Percentiles rank a stretch among this genome's conserved stretches.
These are phyloP conservation scores for Sextonia rubra DNA, from an alignment of 164 flowering plant genomes.

Conservation along the genomic window DNA sequence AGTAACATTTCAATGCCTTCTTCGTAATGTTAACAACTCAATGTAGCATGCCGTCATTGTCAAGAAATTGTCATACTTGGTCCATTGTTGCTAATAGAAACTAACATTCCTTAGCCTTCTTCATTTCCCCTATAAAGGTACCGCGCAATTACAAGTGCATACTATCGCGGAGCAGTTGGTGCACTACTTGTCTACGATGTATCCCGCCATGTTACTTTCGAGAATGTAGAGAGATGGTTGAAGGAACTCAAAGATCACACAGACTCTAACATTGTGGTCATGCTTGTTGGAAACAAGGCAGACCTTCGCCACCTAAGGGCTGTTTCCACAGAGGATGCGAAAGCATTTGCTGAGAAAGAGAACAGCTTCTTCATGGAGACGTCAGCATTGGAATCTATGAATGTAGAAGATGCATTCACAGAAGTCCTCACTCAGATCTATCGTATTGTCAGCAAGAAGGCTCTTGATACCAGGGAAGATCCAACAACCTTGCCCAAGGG, in stretches of 20 bases:
- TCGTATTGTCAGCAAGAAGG: conserved; percentile 66
- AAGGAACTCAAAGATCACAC: conserved; percentile 78
- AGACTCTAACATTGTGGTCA: conserved; percentile 62
- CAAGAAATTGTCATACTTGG: background rate
- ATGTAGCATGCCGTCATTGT: background rate
- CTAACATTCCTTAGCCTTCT: background rate
- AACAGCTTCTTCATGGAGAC: conserved; percentile 76
- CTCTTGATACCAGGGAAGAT: conserved; percentile 66
- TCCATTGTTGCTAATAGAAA: background rate
- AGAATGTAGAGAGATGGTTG: conserved; percentile 79
- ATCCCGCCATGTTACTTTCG: conserved; percentile 75
- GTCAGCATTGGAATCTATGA: conserved; percentile 72
- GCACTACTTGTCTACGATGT: conserved; percentile 82
- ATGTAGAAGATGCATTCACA: conserved; percentile 74
- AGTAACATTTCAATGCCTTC: background rate
- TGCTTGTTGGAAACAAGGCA: conserved; percentile 86
- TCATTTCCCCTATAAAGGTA: conserved; percentile 36
- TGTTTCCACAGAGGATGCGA: conserved; percentile 59
- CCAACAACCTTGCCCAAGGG: conserved; percentile 74
- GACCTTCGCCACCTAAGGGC: conserved; percentile 74
- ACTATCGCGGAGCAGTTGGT: conserved; percentile 86
- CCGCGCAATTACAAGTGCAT: conserved; percentile 89
- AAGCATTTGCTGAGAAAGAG: conserved; percentile 62
- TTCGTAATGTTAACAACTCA: background rate
- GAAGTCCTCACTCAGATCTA: conserved; percentile 70